Evolutionary conservation across 768 basidiomycete species (phyloP).

Genomic region (Rhodotorula babjevae): DNA sequence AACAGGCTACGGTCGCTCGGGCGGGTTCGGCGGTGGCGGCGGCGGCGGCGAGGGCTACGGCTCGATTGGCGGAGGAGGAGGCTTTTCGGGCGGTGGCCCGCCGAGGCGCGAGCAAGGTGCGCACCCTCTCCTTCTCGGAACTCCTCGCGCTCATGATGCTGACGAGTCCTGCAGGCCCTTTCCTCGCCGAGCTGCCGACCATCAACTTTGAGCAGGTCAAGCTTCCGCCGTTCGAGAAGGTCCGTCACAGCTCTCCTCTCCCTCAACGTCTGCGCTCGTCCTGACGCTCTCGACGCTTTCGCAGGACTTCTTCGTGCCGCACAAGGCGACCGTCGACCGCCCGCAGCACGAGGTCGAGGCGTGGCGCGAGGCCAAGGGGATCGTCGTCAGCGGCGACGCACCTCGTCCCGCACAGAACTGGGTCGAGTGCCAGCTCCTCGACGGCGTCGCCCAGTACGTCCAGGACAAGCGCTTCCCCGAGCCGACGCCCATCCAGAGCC

Average conservation of each 20-base stretch:
- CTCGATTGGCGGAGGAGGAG: background rate
- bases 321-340: slow-evolving; percentile 72
- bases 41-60: background rate
- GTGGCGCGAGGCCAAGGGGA: slow-evolving; percentile 81
- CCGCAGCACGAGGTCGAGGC: slow-evolving; percentile 63
- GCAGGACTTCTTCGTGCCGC: slow-evolving; percentile 53
- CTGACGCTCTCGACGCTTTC: background rate
- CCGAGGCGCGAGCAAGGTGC: background rate
- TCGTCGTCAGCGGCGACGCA: slow-evolving; percentile 70
- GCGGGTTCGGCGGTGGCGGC: background rate
- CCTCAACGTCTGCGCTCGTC: too few relatives aligned
- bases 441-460: slow-evolving; percentile 57
- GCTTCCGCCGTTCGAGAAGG: background rate
- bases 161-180: slow-evolving; percentile 1
- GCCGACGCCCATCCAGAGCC: slow-evolving; percentile 93
- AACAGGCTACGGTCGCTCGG: background rate
- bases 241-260: too few relatives aligned
- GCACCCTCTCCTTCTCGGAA: background rate
- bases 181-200: background rate
- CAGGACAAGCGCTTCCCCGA: slow-evolving; percentile 68
- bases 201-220: background rate
- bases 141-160: too few relatives aligned
- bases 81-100: background rate
- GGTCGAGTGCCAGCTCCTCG: slow-evolving; percentile 52
- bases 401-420: slow-evolving; percentile 90